Base-by-base conservation (phyloP, 2,329 filamentous ascomycete genomes). In the Colletotrichum sojae region DNA sequence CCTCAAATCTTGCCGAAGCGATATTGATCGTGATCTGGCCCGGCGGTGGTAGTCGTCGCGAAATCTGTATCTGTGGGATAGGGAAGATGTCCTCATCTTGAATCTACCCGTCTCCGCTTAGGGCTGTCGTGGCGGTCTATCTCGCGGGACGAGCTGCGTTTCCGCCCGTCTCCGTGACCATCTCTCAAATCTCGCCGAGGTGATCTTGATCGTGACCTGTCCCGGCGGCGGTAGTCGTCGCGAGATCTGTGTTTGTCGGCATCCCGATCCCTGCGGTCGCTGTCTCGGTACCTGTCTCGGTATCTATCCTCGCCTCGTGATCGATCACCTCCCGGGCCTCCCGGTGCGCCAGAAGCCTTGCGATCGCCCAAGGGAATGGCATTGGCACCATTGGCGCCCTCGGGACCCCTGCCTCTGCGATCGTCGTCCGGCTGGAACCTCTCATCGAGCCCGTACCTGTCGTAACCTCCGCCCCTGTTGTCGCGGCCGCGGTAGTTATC, bases 351-450 rank as follows among this genome's bases (percentile, higher is more conserved):
- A 51, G 57, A 39, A 16, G 46, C 40, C 76, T 85, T 88, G 57
- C 90, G 82, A 73, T 91, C 89, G 0, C 91, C 92, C 22, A 95
- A 81, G 1, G 91, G 91, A 62, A 91, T 87, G 4, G 88, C 89
- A 79, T 95, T 95, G 2, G 92, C 91, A 1, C 92, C 89, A 79
- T 95, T 95, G 2, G 92, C 91, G 1, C 92, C 27, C 8, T 31
- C 27, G 27, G 27, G 27, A 31, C 27, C 92, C 65, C 88, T 89
- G 8, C 79, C 83, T 25, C 82, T 84, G 45, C 75, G 78, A 61
- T 82, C 79, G 31, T 81, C 81, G 75, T 94, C 92, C 2, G 90
- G 87, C 74, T 85, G 85, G 75, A 93, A 94, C 67, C 92, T 80
- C 64, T 92, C 92, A 75, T 94, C 92, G 9, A 84, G 80, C 61